Evolutionary conservation across 2,329 filamentous ascomycete genomes (phyloP).

Genomic region (Tolypocladium cylindrosporum): DNA sequence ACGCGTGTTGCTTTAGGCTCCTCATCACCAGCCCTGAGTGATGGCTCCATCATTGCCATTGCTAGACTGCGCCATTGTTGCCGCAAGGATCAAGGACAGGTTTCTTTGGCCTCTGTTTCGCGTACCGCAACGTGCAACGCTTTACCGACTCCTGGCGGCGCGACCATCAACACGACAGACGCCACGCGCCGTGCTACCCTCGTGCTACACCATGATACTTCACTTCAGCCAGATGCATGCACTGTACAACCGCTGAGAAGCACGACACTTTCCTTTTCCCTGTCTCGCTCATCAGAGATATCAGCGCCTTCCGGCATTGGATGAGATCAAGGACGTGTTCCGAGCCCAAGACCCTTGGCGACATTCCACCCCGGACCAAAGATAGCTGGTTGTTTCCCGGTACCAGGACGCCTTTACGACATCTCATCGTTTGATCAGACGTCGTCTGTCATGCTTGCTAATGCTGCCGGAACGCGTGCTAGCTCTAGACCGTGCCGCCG

Average conservation of each 20-base stretch:
- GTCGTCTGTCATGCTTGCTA: too few species aligned
- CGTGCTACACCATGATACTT: not conserved
- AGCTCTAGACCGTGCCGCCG: too few species aligned
- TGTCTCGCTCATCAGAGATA: too few species aligned
- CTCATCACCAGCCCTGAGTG: not conserved
- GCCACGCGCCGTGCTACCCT: not conserved
- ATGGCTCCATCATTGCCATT: not conserved
- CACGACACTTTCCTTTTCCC: not conserved
- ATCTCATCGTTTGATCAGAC: too few species aligned
- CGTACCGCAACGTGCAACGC: not conserved
- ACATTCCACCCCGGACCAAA: too few species aligned
- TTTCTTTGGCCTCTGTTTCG: not conserved
- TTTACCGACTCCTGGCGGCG: not conserved
- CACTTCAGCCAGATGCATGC: not conserved
- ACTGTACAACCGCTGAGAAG: not conserved
- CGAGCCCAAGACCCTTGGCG: not conserved
- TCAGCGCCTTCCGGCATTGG: too few species aligned
- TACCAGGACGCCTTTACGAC: too few species aligned
- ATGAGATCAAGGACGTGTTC: too few species aligned
- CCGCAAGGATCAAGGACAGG: not conserved
- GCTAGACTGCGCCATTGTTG: not conserved
- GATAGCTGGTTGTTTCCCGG: too few species aligned
- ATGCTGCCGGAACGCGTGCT: too few species aligned
- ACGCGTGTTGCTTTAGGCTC: not conserved
- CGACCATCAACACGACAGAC: not conserved